Evolutionary conservation across 805 yeast genomes (phyloP).

Genomic region (Metschnikowia gruessii): DNA sequence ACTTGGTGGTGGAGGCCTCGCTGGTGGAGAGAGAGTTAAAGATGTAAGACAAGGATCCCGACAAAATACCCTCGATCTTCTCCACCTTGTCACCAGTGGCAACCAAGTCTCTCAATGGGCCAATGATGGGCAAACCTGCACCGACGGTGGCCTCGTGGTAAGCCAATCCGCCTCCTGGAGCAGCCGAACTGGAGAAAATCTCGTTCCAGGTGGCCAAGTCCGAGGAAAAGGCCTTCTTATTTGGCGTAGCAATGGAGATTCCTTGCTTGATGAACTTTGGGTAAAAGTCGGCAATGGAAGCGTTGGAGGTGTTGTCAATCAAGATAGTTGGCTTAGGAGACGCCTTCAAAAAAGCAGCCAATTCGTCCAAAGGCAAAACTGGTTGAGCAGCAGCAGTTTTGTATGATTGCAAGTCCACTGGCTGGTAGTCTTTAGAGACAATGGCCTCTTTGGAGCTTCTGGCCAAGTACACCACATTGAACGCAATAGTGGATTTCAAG

Average conservation of each 20-base stretch:
- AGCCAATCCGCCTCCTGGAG: conserved; percentile 63
- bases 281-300: conserved; percentile 70
- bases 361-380: conserved; percentile 53
- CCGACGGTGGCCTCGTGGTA: conserved; percentile 99
- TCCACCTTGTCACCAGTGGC: conserved; percentile 91
- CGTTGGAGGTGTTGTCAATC: conserved; percentile 93
- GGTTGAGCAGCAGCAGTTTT: conserved; percentile 43
- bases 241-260: conserved; percentile 95
- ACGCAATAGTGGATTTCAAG: conserved; percentile 58
- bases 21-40: conserved; percentile 88
- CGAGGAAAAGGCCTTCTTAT: conserved; percentile 93
- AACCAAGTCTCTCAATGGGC: conserved; percentile 82
- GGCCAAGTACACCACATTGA: conserved; percentile 79
- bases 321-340: conserved; percentile 76
- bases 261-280: conserved; percentile 72
- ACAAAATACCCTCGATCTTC: conserved; percentile 92
- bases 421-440: conserved; percentile 63
- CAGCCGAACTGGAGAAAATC: conserved; percentile 55
- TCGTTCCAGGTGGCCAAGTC: conserved; percentile 71
- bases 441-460: conserved; percentile 66
- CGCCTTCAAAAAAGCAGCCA: conserved; percentile 59
- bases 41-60: conserved; percentile 93
- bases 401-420: conserved; percentile 66
- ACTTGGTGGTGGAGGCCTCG: conserved; percentile 57
- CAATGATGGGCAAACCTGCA: conserved; percentile 94